Evolutionary conservation across 139 green algal genomes (phyloP), one percentile per base, ranked within the genome.

Genomic region (Limnomonas spitsbergensis): DNA sequence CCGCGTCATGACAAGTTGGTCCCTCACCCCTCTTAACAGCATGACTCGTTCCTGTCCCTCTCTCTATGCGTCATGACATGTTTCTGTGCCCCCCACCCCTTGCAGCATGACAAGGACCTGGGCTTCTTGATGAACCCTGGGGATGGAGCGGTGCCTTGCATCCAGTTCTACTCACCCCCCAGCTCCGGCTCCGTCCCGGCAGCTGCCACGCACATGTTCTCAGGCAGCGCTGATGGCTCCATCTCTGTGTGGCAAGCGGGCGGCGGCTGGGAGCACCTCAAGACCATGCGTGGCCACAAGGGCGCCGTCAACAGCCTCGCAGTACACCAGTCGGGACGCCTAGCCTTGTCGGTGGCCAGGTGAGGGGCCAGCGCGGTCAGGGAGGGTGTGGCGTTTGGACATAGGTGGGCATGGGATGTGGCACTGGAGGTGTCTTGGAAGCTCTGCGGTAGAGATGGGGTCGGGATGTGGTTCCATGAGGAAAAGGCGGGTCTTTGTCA

Each of bases 41-140:
- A 6, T 27, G 42, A 27, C 9, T 54, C 42, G 9, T 54, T 54
- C 42, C 6, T 54, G 42, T 27, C 42, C 6, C 7, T 54, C 42
- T 54, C 42, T 6, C 7, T 6, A 54, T 54, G 42, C 42, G 9
- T 9, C 42, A 54, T n/a, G n/a, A n/a, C n/a, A n/a, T n/a, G n/a
- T n/a, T n/a, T n/a, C n/a, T n/a, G n/a, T n/a, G n/a, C n/a, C n/a
- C n/a, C n/a, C n/a, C n/a, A n/a, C n/a, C n/a, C n/a, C n/a, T n/a
- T 38, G 39, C 76, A 90, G 83, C 47, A 74, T 35, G 79, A 86
- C 78, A 84, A 84, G 4, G 92, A 97, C 74, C 75, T 94, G 53
- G 91, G 93, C 4, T 93, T 92, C 69, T 76, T 96, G n/a, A 90
- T 96, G 86, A 94, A 91, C 82, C 92, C 93, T 9, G 90, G 86